Evolutionary conservation across 306 rosid species (phyloP).

Genomic region (Casuarina equisetifolia): DNA sequence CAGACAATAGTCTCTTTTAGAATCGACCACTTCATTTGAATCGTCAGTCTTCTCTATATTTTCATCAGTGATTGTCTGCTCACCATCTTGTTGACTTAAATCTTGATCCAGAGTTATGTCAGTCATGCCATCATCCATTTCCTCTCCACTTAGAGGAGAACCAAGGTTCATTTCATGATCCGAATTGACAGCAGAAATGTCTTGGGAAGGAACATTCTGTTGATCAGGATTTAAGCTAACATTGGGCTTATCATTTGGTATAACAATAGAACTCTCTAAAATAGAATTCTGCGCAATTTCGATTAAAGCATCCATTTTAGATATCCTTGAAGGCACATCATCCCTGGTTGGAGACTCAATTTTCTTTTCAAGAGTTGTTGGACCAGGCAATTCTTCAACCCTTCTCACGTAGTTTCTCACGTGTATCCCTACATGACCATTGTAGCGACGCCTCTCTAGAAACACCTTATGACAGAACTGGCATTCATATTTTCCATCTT

Average conservation of each 20-base stretch:
- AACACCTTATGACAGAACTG: conserved; percentile 93
- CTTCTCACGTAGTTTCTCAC: conserved; percentile 78
- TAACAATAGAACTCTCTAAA: conserved; percentile 50
- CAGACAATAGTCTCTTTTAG: conserved; percentile 34
- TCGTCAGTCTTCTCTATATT: conserved; percentile 36
- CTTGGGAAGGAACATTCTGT: conserved; percentile 25
- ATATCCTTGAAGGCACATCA: conserved; percentile 53
- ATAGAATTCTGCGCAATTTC: conserved; percentile 91
- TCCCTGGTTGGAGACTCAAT: conserved; percentile 52
- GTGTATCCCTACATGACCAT: conserved; percentile 89
- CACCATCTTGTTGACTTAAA: conserved; percentile 43
- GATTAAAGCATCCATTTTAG: conserved; percentile 85
- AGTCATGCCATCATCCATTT: conserved; percentile 44
- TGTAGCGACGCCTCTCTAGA: conserved; percentile 80
- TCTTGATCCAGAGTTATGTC: conserved; percentile 25
- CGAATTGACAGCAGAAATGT: conserved; percentile 30
- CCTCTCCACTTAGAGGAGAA: conserved; percentile 34
- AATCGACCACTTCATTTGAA: conserved; percentile 35
- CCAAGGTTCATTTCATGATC: conserved; percentile 34
- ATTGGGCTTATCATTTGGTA: conserved; percentile 31
- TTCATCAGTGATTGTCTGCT: conserved; percentile 36
- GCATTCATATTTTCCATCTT: conserved; percentile 89
- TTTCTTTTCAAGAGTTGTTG: conserved; percentile 28
- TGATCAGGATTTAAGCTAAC: conserved; percentile 22
- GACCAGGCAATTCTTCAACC: conserved; percentile 59